Evolutionary conservation across 2,329 filamentous ascomycete genomes (phyloP).

Genomic region (Pseudocercospora cruenta): DNA sequence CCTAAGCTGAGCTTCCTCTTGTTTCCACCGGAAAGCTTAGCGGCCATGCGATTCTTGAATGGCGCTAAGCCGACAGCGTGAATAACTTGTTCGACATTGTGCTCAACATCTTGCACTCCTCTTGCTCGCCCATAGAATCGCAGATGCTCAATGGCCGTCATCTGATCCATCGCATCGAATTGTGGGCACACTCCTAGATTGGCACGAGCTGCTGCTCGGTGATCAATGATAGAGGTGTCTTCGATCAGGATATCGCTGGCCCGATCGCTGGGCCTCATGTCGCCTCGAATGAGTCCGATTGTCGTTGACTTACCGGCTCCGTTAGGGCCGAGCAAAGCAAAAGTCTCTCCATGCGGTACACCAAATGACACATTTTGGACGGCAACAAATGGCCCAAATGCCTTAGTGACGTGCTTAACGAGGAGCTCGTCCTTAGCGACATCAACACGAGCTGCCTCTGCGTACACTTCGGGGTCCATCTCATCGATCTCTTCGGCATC

Average conservation of each 20-base stretch:
- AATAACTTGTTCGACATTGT: constrained; percentile 80
- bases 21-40: constrained; percentile 83
- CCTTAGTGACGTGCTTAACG: constrained; percentile 79
- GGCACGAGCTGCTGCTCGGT: constrained; percentile 71
- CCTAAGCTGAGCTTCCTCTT: constrained; percentile 89
- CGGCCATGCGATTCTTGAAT: constrained; percentile 75
- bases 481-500: constrained; percentile 49
- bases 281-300: constrained; percentile 87
- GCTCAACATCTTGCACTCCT: constrained; percentile 72
- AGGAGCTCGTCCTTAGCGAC: constrained; percentile 69
- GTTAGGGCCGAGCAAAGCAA: constrained; percentile 86
- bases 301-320: constrained; percentile 90
- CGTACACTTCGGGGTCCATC: constrained; percentile 61
- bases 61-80: constrained; percentile 74
- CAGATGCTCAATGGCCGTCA: constrained; percentile 87
- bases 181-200: constrained; percentile 89
- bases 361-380: constrained; percentile 86
- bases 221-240: constrained; percentile 71
- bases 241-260: constrained; percentile 84
- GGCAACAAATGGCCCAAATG: constrained; percentile 73
- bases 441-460: constrained; percentile 67
- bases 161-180: constrained; percentile 76
- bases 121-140: constrained; percentile 84
- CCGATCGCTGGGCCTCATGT: constrained; percentile 71
- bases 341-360: constrained; percentile 78